Evolutionary conservation across 805 yeast genomes (phyloP).

Genomic region (Ogataea populi-albae): DNA sequence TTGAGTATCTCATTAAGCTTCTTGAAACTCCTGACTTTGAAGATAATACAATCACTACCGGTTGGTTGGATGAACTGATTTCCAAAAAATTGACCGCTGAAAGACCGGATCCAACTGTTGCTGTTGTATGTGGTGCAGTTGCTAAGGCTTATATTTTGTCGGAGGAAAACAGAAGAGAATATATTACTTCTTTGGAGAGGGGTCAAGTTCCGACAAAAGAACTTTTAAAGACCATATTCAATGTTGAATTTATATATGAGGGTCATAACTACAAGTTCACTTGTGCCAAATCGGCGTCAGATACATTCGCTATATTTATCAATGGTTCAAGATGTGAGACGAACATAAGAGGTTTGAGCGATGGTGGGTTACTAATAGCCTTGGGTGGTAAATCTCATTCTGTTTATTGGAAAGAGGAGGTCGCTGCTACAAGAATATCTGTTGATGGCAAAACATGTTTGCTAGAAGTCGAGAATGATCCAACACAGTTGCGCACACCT

Average conservation of each 20-base stretch:
- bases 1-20: slow-evolving; percentile 91
- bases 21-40: slow-evolving; percentile 96
- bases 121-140: slow-evolving; percentile 96
- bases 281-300: slow-evolving; percentile 87
- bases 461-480: slow-evolving; percentile 94
- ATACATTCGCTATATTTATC: slow-evolving; percentile 81
- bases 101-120: slow-evolving; percentile 88
- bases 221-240: slow-evolving; percentile 79
- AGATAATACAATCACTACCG: slow-evolving; percentile 94
- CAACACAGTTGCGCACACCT: slow-evolving; percentile 97
- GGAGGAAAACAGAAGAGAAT: slow-evolving; percentile 66
- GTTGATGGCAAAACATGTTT: slow-evolving; percentile 94
- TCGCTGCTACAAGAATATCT: slow-evolving; percentile 88
- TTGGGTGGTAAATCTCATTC: slow-evolving; percentile 92
- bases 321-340: slow-evolving; percentile 91
- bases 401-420: slow-evolving; percentile 97
- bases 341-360: slow-evolving; percentile 84
- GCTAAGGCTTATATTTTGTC: slow-evolving; percentile 88
- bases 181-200: slow-evolving; percentile 74
- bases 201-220: slow-evolving; percentile 93
- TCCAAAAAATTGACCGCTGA: slow-evolving; percentile 93
- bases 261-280: slow-evolving; percentile 92
- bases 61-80: slow-evolving; percentile 97
- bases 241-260: slow-evolving; percentile 93
- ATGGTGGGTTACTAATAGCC: slow-evolving; percentile 88